Conservation (phyloP, 345 rosid genomes). For the Lepidium africanum region DNA sequence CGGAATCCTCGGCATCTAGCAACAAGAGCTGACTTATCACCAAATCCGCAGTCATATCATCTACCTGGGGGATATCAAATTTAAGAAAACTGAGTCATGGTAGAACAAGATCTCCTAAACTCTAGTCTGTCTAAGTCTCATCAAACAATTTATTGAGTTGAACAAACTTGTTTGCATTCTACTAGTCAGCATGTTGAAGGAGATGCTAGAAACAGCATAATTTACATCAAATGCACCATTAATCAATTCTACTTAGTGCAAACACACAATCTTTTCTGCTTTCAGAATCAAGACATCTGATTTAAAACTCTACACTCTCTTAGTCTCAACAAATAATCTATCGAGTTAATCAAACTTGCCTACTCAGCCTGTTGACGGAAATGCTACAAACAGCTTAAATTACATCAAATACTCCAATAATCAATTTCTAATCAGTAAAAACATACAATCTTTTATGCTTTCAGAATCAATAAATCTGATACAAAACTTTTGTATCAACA, state of each 20-base stretch:
- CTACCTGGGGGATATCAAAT: conserved; percentile 47
- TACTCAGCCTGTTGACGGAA: neutral
- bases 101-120: neutral
- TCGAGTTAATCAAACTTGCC: neutral
- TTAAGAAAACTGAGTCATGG: neutral
- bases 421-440: neutral
- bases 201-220: neutral
- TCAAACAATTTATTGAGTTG: neutral
- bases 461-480: neutral
- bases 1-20: conserved; percentile 78
- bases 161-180: neutral
- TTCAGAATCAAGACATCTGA: neutral
- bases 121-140: neutral
- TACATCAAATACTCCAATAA: neutral
- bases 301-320: neutral
- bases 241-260: neutral
- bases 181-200: neutral
- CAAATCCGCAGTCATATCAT: conserved; percentile 81
- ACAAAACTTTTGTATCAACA: neutral
- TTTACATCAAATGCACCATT: neutral
- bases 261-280: neutral
- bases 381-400: neutral
- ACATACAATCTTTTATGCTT: neutral
- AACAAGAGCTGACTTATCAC: conserved; percentile 82
- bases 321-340: neutral